Evolutionary conservation across 2,329 filamentous ascomycete species (phyloP).

Genomic region (Colletotrichum horii): DNA sequence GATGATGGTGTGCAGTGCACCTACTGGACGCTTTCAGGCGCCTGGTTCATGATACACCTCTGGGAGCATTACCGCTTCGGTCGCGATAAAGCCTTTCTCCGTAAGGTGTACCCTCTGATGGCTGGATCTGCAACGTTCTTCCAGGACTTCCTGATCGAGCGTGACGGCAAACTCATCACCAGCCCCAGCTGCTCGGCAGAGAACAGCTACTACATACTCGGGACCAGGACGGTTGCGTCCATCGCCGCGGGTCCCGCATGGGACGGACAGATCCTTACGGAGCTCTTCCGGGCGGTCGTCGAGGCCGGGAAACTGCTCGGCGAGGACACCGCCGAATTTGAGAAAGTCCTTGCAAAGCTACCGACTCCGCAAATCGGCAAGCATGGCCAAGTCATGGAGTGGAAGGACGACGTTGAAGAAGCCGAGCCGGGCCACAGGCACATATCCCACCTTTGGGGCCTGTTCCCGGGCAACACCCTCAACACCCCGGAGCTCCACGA

Average conservation of each 20-base stretch:
- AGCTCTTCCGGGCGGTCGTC: neutral
- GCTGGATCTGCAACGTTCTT: neutral
- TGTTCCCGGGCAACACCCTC: neutral
- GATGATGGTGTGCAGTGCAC: neutral
- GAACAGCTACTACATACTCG: neutral
- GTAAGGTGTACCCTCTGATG: neutral
- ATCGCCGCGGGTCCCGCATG: neutral
- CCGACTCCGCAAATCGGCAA: neutral
- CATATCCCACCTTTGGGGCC: neutral
- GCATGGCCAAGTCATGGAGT: neutral
- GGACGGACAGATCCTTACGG: neutral
- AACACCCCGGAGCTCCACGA: neutral
- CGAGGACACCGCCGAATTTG: neutral
- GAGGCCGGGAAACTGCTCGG: neutral
- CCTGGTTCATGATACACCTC: neutral
- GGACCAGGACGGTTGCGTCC: neutral
- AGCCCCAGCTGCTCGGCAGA: neutral
- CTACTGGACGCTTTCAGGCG: neutral
- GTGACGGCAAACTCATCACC: neutral
- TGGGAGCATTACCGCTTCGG: neutral
- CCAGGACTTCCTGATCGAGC: neutral
- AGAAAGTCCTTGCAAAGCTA: neutral
- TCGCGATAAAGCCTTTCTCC: neutral
- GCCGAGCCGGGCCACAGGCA: neutral
- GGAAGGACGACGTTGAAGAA: neutral